Conservation (phyloP, 257 asterid genomes). For the Parsonsia alboflavescens region DNA sequence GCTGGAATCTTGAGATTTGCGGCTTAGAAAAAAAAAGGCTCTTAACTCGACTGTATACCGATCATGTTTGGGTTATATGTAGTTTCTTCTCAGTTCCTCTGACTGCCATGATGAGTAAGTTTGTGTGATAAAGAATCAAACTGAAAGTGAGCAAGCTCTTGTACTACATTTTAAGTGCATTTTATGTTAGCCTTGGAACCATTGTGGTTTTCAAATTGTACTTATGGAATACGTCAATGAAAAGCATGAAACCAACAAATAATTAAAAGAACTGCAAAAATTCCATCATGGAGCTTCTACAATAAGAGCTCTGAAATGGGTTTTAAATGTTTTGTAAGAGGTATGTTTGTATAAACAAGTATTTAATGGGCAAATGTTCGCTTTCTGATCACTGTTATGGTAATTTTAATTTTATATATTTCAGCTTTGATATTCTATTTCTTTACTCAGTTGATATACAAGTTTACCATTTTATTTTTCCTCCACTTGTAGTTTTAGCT, state of each 20-base stretch:
- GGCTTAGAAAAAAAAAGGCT: background rate
- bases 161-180: background rate
- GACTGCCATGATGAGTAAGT: background rate
- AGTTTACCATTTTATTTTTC: background rate
- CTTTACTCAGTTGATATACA: background rate
- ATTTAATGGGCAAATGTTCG: background rate
- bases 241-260: background rate
- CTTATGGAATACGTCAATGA: background rate
- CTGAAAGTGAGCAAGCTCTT: background rate
- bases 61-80: background rate
- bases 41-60: background rate
- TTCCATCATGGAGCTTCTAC: background rate
- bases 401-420: background rate
- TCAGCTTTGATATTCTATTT: conserved; percentile 11
- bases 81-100: background rate
- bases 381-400: background rate
- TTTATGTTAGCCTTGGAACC: background rate
- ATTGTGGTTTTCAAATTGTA: background rate
- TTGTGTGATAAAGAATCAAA: background rate
- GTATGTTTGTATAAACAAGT: background rate
- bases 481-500: conserved; percentile 3
- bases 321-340: background rate
- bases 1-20: background rate
- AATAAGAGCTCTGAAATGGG: background rate
- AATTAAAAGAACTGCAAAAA: too few relatives aligned